A percentile compares a stretch with the other conserved stretches of the same genome.
These are phyloP conservation scores for Allium sativum DNA, from an alignment of 106 monocot species.

Conservation along the genomic window DNA sequence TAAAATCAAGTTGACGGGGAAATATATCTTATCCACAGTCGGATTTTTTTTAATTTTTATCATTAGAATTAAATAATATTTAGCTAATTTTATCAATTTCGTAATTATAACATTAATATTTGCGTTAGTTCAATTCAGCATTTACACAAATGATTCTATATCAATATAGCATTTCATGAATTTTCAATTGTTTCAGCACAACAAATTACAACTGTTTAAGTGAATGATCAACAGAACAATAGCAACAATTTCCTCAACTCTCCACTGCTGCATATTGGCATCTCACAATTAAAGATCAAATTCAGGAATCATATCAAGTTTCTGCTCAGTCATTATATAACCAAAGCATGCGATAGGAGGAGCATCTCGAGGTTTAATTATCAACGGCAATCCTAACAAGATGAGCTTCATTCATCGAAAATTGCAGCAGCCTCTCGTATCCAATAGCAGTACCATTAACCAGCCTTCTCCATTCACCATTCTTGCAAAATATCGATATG, in stretches of 20 bases:
- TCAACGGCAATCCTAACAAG: constrained; percentile 50
- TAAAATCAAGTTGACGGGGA: too few relatives aligned
- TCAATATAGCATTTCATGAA: too few relatives aligned
- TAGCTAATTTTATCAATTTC: too few relatives aligned
- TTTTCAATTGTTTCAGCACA: neutral
- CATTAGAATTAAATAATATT: too few relatives aligned
- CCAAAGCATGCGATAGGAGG: constrained; percentile 74
- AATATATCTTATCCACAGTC: too few relatives aligned
- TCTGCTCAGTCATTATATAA: constrained; percentile 35
- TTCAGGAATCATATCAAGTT: neutral
- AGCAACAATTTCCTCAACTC: neutral
- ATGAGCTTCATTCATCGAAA: constrained; percentile 33
- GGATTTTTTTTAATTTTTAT: too few relatives aligned
- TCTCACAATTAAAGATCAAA: neutral
- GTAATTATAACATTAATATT: too few relatives aligned
- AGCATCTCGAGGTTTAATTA: constrained; percentile 61
- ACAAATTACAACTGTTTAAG: neutral
- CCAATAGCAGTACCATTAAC: constrained; percentile 74
- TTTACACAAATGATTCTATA: too few relatives aligned
- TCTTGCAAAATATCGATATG: constrained; percentile 43
- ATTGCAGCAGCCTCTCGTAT: constrained; percentile 60
- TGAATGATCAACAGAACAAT: neutral
- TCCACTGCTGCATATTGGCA: neutral
- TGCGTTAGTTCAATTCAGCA: too few relatives aligned
- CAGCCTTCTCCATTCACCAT: constrained; percentile 48